Percentiles rank a stretch among this genome's conserved stretches.
phyloP scores from a whole-genome alignment of 1,284 basidiomycete species.

The Ceratobasidium sp. region DNA sequence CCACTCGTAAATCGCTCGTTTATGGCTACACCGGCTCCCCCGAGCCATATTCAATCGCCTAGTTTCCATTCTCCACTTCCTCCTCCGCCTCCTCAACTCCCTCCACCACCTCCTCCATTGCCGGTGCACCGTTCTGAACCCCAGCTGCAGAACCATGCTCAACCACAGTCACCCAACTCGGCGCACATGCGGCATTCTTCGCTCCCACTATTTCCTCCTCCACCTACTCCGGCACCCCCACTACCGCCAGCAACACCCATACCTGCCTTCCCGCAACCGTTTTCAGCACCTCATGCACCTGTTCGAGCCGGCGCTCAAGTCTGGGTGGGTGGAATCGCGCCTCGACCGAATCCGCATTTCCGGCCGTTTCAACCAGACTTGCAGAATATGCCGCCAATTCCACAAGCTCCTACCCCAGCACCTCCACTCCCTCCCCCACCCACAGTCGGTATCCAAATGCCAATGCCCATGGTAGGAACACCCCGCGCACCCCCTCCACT shows the following conservation, averaged over 20 bases:
- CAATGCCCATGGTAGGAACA: not conserved
- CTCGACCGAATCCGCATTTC: not conserved
- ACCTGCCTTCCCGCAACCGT: slow-evolving; percentile 19
- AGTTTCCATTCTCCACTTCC: not conserved
- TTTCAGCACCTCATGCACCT: not conserved
- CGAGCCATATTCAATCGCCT: not conserved
- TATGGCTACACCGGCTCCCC: slow-evolving; percentile 14
- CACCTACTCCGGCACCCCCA: not conserved
- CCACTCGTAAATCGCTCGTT: not conserved
- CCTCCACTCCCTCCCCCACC: slow-evolving; percentile 13
- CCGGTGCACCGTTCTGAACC: slow-evolving; percentile 4
- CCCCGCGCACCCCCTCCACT: not conserved
- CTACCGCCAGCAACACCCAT: not conserved
- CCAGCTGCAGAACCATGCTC: not conserved
- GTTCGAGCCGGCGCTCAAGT: not conserved
- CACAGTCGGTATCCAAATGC: slow-evolving; percentile 21
- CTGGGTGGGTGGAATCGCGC: slow-evolving; percentile 30
- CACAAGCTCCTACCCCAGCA: not conserved
- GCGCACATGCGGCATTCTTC: not conserved
- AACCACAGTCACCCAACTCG: not conserved
- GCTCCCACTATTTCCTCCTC: slow-evolving; percentile 9
- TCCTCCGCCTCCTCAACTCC: not conserved
- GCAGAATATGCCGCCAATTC: slow-evolving; percentile 34
- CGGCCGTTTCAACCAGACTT: slow-evolving; percentile 23
- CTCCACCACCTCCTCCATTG: slow-evolving; percentile 1